Evolutionary conservation across 305 asterid species (phyloP), one percentile per base, ranked within the genome.

Genomic region (Fraxinus xanthoxyloides): DNA sequence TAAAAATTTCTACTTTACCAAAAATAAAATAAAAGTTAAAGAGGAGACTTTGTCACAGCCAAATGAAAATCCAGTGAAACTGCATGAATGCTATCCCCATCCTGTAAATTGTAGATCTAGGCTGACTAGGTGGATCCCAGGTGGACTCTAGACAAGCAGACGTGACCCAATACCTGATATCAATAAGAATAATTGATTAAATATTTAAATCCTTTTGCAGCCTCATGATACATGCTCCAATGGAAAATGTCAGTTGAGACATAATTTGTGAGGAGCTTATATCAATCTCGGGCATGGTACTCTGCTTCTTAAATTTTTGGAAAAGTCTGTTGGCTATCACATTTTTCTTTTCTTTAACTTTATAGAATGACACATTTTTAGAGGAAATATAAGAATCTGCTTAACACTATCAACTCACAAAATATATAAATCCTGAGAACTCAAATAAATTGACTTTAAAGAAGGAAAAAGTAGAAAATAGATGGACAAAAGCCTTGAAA

Each of bases 401-500:
- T 21, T 9, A 24, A 63, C 72, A 24, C 72, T 28, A 67, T 30
- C 74, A 67, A 67, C 35, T 28, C 36, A 24, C 8, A 65, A 63
- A 28, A 21, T 67, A 67, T 7, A 67, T 26, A 67, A 67, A 67
- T 67, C 35, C 36, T 1, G 35, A 28, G 74, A 67, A 67, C 32
- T 34, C 74, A 26, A 67, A n/a, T 30, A 67, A 67, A 12, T 67
- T 67, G 9, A 67, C 74, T 65, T 65, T 10, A 67, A 67, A 67
- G 35, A 28, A 26, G 74, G 36, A 12, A 24, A 67, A 28, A 13
- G 73, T 26, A 28, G 19, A 67, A 10, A 26, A 65, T 4, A 65
- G 74, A 67, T 28, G 74, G 74, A 28, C 36, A 67, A 67, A 67
- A 28, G 31, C 74, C 72, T 67, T 67, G 36, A 67, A 67, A 67